Base-by-base conservation (phyloP, 345 rosid genomes). In the Gossypium herbaceum region DNA sequence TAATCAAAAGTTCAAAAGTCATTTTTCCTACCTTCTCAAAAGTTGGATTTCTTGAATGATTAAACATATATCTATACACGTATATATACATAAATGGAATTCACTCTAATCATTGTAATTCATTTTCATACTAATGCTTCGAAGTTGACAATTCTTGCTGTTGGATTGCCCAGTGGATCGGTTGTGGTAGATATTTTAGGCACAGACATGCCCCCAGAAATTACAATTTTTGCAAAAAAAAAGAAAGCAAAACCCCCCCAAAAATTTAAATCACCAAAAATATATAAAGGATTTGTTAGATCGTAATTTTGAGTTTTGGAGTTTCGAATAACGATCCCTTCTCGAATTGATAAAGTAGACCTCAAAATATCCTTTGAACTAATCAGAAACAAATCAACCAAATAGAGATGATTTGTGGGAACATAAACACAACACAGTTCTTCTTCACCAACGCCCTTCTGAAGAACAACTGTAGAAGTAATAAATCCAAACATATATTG, bases 121-220 rank as follows among this genome's bases (percentile, higher is more conserved):
- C 20, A 55, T 54, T 20, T 10, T 71, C 74, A 71, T 51, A 85
- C 84, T 10, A 85, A 80, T 59, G 80, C 79, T 17, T 84, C 77
- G 67, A 79, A 85, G 65, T 81, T 80, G n/a, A 83, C 83, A 10
- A 68, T 60, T 51, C 78, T 80, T 10, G 84, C 54, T 68, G 78
- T 52, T 47, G 51, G 51, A 12, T 9, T 47, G 15, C 51, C 51
- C 12, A 12, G 12, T 47, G 51, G 51, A 47, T 47, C 4, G 1
- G 12, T 2, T 9, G 51, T 12, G 12, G 51, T 47, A 47, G 12
- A 47, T 47, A 47, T 47, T 47, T 47, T 47, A 73, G 92, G 94
- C 66, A 90, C 86, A 2, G 91, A 90, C 88, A 88, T 83, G 34
- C 90, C 90, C 25, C 90, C 90, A 0, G 94, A 90, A 71, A 90